Percentiles rank a stretch among this genome's conserved stretches.
phyloP scores from a whole-genome alignment of 257 asterid species.

The Capsicum chinense region DNA sequence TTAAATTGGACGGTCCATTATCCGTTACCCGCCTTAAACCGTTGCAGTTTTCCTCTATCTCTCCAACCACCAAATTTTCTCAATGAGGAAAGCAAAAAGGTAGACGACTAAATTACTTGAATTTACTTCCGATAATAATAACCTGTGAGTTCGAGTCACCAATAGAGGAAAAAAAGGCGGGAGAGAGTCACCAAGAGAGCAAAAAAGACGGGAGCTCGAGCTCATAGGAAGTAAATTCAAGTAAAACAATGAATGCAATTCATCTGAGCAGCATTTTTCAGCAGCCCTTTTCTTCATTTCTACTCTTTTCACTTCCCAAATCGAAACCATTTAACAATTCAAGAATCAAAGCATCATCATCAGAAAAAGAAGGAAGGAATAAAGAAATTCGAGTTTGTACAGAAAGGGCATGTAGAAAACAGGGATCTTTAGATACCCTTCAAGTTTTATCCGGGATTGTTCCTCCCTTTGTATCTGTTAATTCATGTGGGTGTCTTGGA shows the following conservation, averaged over 20 bases:
- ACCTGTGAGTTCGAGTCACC: too few species aligned
- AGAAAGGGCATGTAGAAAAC: slow-evolving; percentile 75
- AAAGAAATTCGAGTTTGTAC: slow-evolving; percentile 76
- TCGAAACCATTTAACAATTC: slow-evolving; percentile 26
- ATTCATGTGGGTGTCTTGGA: slow-evolving; percentile 87
- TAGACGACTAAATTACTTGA: neutral
- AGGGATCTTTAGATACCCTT: slow-evolving; percentile 74
- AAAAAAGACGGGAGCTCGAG: too few species aligned
- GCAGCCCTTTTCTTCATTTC: slow-evolving; percentile 32
- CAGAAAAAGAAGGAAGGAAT: slow-evolving; percentile 27
- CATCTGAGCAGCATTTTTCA: slow-evolving; percentile 7
- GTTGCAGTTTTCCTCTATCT: neutral
- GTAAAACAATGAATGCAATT: slow-evolving; percentile 17
- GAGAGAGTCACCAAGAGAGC: too few species aligned
- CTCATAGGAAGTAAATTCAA: neutral
- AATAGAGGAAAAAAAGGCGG: too few species aligned
- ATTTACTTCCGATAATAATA: too few species aligned
- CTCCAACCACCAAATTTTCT: neutral
- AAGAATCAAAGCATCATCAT: slow-evolving; percentile 36
- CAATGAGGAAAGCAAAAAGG: neutral
- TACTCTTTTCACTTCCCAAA: slow-evolving; percentile 29
- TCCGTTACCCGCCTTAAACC: slow-evolving; percentile 19
- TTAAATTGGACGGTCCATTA: neutral
- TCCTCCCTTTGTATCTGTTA: slow-evolving; percentile 67
- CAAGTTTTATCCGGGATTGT: slow-evolving; percentile 77